A percentile compares a stretch with the other conserved stretches of the same genome.
Evolutionary conservation across 805 yeast species (phyloP).

Genomic region (Maudiozyma pseudohumilis): DNA sequence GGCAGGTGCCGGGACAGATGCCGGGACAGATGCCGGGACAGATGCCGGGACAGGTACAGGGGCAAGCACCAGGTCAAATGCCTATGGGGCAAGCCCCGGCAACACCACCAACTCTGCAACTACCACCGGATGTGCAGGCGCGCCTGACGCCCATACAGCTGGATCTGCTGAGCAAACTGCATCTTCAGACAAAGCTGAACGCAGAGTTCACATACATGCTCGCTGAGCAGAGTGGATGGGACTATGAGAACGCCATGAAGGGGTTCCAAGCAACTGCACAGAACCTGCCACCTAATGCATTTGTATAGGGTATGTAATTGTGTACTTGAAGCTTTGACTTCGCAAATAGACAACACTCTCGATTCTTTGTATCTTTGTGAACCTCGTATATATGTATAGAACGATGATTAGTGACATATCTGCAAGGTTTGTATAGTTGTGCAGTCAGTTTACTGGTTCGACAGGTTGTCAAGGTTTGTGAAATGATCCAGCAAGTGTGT

Average conservation of each 20-base stretch:
- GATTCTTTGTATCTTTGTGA: too few species aligned
- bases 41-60: too few species aligned
- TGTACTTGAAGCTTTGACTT: too few species aligned
- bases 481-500: too few species aligned
- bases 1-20: not conserved
- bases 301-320: slow-evolving; percentile 12
- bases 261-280: slow-evolving; percentile 63
- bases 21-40: too few species aligned
- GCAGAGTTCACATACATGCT: slow-evolving; percentile 75
- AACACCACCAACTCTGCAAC: slow-evolving; percentile 29
- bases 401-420: too few species aligned
- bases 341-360: too few species aligned
- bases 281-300: slow-evolving; percentile 52
- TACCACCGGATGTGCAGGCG: slow-evolving; percentile 46
- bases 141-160: slow-evolving; percentile 48
- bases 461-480: too few species aligned
- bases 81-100: slow-evolving; percentile 3
- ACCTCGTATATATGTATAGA: too few species aligned
- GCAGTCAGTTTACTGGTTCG: too few species aligned
- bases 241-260: slow-evolving; percentile 54
- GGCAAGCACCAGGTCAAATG: not conserved
- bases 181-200: slow-evolving; percentile 64
- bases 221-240: slow-evolving; percentile 83
- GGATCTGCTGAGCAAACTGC: slow-evolving; percentile 52
- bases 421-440: too few species aligned